phyloP scores from a whole-genome alignment of 1,284 basidiomycete species.

The Cutaneotrichosporon cutaneum region DNA sequence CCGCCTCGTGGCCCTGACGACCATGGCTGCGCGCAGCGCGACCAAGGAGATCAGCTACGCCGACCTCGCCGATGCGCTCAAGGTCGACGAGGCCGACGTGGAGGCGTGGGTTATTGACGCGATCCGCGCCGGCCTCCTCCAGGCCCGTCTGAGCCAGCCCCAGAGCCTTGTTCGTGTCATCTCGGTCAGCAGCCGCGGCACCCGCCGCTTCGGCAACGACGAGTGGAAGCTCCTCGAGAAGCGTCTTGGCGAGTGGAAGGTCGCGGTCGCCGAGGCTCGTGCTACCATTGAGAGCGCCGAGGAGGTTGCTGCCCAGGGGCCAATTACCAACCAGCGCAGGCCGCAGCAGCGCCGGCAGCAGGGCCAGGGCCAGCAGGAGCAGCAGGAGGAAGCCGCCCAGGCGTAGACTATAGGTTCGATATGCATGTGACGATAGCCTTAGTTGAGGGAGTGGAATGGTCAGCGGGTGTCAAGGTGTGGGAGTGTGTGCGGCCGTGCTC shows the following conservation, averaged over 20 bases:
- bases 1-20: conserved; percentile 72
- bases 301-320: conserved; percentile 26
- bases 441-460: no score
- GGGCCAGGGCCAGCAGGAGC: conserved; percentile 23
- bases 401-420: conserved; percentile 8
- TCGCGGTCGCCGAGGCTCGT: conserved; percentile 45
- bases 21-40: conserved; percentile 72
- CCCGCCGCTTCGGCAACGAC: conserved; percentile 68
- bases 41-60: conserved; percentile 74
- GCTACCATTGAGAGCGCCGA: conserved; percentile 48
- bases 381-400: conserved; percentile 21
- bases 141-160: conserved; percentile 82
- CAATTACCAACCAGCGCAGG: conserved; percentile 27
- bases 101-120: conserved; percentile 92
- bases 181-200: conserved; percentile 63
- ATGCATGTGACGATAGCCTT: conserved; percentile 8
- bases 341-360: conserved; percentile 28
- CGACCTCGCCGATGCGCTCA: conserved; percentile 67
- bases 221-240: conserved; percentile 83
- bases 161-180: conserved; percentile 71
- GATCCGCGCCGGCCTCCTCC: conserved; percentile 77
- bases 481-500: not conserved
- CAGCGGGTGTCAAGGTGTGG: no score
- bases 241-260: conserved; percentile 76
- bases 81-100: conserved; percentile 68